A percentile compares a stretch with the other conserved stretches of the same genome.
Conservation (phyloP, 257 asterid genomes). For the Nicotiana otophora region DNA sequence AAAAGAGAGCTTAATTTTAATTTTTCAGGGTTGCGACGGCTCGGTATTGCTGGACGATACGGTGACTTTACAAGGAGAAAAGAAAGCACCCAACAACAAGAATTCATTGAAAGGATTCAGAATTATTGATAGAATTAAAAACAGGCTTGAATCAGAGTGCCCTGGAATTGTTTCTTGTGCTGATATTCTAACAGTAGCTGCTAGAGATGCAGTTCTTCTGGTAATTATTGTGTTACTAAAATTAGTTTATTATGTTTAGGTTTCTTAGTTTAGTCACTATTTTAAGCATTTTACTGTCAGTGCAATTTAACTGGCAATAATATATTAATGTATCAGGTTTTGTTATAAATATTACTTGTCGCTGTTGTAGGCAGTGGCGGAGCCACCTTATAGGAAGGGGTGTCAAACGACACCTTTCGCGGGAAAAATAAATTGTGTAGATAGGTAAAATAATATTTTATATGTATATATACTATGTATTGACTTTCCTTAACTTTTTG, state of each 20-base stretch:
- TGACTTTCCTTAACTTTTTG: no score
- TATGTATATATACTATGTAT: no score
- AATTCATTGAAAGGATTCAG: conserved; percentile 74
- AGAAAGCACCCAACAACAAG: conserved; percentile 52
- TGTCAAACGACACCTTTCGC: no score
- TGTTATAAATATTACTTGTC: no score
- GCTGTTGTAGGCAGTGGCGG: no score
- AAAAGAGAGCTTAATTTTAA: no score
- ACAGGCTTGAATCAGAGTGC: conserved; percentile 72
- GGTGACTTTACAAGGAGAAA: conserved; percentile 63
- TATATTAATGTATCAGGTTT: no score
- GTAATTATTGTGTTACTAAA: conserved; percentile 16
- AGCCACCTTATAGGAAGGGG: no score
- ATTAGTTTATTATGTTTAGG: neutral
- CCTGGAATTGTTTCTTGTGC: conserved; percentile 82
- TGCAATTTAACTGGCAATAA: no score
- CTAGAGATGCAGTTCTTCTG: conserved; percentile 80
- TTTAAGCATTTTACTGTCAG: no score
- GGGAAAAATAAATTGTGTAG: no score
- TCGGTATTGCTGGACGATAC: conserved; percentile 79
- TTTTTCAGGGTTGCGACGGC: conserved; percentile 70
- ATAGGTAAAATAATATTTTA: no score
- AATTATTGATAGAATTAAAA: conserved; percentile 70
- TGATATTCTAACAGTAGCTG: conserved; percentile 82
- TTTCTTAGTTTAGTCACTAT: neutral